Evolutionary conservation across 139 green algal genomes (phyloP), one percentile per base, ranked within the genome.

Genomic region (Micromonas commoda): DNA sequence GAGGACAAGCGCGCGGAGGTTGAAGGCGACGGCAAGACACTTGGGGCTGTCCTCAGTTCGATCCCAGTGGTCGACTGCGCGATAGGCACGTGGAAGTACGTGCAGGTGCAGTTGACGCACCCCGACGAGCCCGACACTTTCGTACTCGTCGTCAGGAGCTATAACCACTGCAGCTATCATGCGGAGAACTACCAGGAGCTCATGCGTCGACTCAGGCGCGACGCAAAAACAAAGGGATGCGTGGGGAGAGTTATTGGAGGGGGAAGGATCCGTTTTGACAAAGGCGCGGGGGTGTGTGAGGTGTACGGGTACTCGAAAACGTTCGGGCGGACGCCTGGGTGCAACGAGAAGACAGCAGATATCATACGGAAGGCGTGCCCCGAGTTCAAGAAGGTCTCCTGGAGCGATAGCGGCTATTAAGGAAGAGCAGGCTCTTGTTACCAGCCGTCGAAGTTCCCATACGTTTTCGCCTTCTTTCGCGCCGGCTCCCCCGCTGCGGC

Each of bases 381-480:
- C 45, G 45, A 16, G 45, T 57, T 57, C 9, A 16, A 26, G 32
- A 38, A 23, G 4, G 64, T 71, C 28, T 3, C 2, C 2, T 74
- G 67, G 67, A 35, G 9, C 67, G 67, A 74, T 60, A 35, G 61
- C 67, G 67, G 67, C 20, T 74, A 74, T 60, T 74, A 20, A 61
- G 2, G 34, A 2, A 21, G 20, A 31, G 26, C 2, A 54, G 9
- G 4, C 52, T 52, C 24, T 72, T 86, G 35, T 81, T 71, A 94
- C 90, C 90, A 94, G 0, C 77, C 82, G 45, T 92, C 88, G 84
- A 94, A 94, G 57, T 92, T 92, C 0, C 82, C 84, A 16, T 2
- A 65, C 21, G 33, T 63, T 76, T 89, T 91, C 2, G 77, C 39
- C 72, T 89, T 90, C 80, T 91, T 92, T 3, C 70, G 68, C 21